A percentile compares a stretch with the other conserved stretches of the same genome.
Evolutionary conservation across 768 basidiomycete genomes (phyloP).

Genomic region (Crassisporium funariophilum): DNA sequence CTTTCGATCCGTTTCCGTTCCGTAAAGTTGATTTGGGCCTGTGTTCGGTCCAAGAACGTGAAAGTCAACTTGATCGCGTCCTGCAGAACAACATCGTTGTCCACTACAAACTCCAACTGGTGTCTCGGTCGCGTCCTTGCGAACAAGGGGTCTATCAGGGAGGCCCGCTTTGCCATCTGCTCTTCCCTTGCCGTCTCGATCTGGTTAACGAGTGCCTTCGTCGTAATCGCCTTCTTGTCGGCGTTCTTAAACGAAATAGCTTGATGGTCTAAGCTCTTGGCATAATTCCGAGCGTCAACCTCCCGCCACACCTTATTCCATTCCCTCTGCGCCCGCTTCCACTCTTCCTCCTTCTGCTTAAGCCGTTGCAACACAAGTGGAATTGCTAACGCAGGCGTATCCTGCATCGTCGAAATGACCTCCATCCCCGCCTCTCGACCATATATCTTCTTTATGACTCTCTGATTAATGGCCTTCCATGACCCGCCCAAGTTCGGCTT

Average conservation of each 20-base stretch:
- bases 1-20: slow-evolving; percentile 85
- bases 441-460: slow-evolving; percentile 97
- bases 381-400: slow-evolving; percentile 84
- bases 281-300: slow-evolving; percentile 92
- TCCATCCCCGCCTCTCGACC: slow-evolving; percentile 83
- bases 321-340: slow-evolving; percentile 95
- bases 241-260: slow-evolving; percentile 85
- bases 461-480: slow-evolving; percentile 87
- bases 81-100: slow-evolving; percentile 76
- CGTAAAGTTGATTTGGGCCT: slow-evolving; percentile 64
- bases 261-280: slow-evolving; percentile 92
- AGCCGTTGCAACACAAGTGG: slow-evolving; percentile 87
- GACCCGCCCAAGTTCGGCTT: slow-evolving; percentile 88
- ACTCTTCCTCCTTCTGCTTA: slow-evolving; percentile 97
- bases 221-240: slow-evolving; percentile 83
- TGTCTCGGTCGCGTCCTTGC: slow-evolving; percentile 67
- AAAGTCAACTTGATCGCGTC: slow-evolving; percentile 89
- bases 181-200: slow-evolving; percentile 85
- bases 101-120: slow-evolving; percentile 79
- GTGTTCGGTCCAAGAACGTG: slow-evolving; percentile 88
- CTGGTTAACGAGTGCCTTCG: slow-evolving; percentile 78
- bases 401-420: slow-evolving; percentile 87
- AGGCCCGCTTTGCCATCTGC: slow-evolving; percentile 75
- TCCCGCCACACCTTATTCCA: slow-evolving; percentile 99
- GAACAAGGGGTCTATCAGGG: slow-evolving; percentile 55